Evolutionary conservation across 495 filamentous ascomycete species (phyloP), one percentile per base, ranked within the genome.

Genomic region (Trichocladium antarcticum): DNA sequence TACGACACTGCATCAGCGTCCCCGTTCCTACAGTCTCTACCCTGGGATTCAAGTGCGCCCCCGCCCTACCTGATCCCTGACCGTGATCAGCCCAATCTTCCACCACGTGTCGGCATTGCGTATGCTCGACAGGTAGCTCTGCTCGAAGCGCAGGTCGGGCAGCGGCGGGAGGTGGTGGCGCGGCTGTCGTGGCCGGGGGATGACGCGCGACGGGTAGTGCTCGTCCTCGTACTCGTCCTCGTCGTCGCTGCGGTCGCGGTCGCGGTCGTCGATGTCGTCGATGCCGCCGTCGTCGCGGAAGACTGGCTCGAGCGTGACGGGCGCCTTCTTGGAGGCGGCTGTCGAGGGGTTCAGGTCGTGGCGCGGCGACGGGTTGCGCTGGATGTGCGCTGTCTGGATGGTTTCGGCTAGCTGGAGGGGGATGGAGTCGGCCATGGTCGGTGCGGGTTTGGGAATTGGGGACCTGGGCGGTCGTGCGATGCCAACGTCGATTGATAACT

Each of bases 71-170:
- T 97, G 90, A 66, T 97, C 92, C 57, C 87, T 68, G 40, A 83
- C 61, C 16, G 92, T 97, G 53, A 97, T 90, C 76, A 79, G 86
- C 20, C 74, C 75, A 31, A 98, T 76, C 53, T 77, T 77, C 66
- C 82, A 79, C 80, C 78, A 86, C 21, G 78, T 81, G 49, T 92
- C 76, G 17, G 86, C 86, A 42, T 76, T 71, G 54, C 79, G 77
- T 46, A 98, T 79, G 62, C 87, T 89, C 40, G 82, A 82, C 35
- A 98, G 73, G 61, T 97, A 97, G 68, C 88, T 94, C 75, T 98
- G 92, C 71, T 98, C 92, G 65, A 97, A 97, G 42, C 92, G 75
- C 55, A 98, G 68, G 66, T 98, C 92, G 1, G 92, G 92, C 57
- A 98, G 68, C 1, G 93, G 90, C 43, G 86, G 87, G 49, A 95